A percentile compares a stretch with the other conserved stretches of the same genome.
These are phyloP conservation scores for Beta corolliflora DNA, from an alignment of 179 eudicot species.

Conservation along the genomic window DNA sequence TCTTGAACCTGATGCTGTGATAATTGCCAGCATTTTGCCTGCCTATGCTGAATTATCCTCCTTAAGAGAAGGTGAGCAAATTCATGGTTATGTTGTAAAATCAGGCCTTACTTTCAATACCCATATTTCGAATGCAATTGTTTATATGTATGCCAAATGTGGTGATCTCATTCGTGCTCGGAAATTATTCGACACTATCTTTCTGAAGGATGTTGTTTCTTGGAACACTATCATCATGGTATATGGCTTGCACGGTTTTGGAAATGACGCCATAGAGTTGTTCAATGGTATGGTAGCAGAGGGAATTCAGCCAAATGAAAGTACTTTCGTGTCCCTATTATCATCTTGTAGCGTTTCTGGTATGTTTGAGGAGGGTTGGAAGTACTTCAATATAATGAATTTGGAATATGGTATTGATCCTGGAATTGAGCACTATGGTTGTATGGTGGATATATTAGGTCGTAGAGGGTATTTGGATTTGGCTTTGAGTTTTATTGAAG, in stretches of 20 bases:
- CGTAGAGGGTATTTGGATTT: slow-evolving; percentile 51
- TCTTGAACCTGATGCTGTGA: slow-evolving; percentile 53
- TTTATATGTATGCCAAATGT: slow-evolving; percentile 68
- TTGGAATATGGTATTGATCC: slow-evolving; percentile 56
- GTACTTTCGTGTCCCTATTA: slow-evolving; percentile 68
- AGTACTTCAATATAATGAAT: slow-evolving; percentile 62
- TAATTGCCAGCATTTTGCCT: slow-evolving; percentile 54
- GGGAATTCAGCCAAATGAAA: slow-evolving; percentile 53
- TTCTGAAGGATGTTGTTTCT: slow-evolving; percentile 57
- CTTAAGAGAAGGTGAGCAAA: slow-evolving; percentile 60
- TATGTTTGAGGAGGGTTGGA: slow-evolving; percentile 63
- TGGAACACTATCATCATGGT: slow-evolving; percentile 86
- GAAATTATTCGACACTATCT: slow-evolving; percentile 44
- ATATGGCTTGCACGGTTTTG: slow-evolving; percentile 69
- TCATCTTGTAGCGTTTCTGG: slow-evolving; percentile 63
- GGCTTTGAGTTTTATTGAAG: slow-evolving; percentile 49
- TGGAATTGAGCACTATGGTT: slow-evolving; percentile 81
- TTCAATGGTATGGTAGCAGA: slow-evolving; percentile 55
- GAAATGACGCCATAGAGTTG: slow-evolving; percentile 39
- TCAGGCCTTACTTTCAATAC: slow-evolving; percentile 29
- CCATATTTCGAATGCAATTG: slow-evolving; percentile 49
- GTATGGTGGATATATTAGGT: slow-evolving; percentile 72
- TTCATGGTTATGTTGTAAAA: slow-evolving; percentile 52
- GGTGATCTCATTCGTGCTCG: slow-evolving; percentile 59
- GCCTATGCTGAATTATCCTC: slow-evolving; percentile 64